These are phyloP conservation scores for Leccinum subgranulosum DNA, from an alignment of 768 basidiomycete species.

Conservation along the genomic window DNA sequence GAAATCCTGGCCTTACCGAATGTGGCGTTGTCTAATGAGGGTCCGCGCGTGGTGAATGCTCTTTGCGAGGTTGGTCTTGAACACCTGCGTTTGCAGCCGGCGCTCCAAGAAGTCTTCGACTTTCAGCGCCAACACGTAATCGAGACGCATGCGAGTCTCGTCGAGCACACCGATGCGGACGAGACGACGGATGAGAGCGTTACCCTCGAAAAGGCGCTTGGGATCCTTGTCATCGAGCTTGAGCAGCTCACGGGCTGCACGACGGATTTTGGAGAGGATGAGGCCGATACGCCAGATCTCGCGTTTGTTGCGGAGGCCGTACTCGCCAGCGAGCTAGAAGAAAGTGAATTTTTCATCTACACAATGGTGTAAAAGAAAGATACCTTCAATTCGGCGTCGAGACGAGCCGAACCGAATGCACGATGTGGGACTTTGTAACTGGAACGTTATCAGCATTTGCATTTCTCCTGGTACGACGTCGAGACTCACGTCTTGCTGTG, in stretches of 20 bases:
- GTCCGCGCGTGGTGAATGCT: conserved; percentile 98
- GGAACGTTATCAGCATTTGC: conserved; percentile 50
- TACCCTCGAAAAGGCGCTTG: conserved; percentile 99
- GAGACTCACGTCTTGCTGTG: conserved; percentile 92
- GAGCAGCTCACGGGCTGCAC: conserved; percentile 99
- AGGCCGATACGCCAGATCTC: conserved; percentile 99
- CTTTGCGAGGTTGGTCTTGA: conserved; percentile 98
- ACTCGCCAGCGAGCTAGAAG: conserved; percentile 93
- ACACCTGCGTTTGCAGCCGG: conserved; percentile 97
- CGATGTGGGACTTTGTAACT: conserved; percentile 99
- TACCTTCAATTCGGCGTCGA: conserved; percentile 99
- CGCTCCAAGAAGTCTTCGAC: conserved; percentile 99
- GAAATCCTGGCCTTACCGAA: conserved; percentile 67
- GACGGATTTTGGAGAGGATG: conserved; percentile 98
- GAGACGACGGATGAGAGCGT: conserved; percentile 92
- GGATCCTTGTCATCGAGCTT: conserved; percentile 99
- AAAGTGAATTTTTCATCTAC: conserved; percentile 1
- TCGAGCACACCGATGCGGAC: conserved; percentile 99
- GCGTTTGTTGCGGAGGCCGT: conserved; percentile 99
- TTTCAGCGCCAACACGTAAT: conserved; percentile 99
- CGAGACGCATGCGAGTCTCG: conserved; percentile 97
- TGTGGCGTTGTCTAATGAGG: conserved; percentile 97
- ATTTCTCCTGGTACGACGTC: conserved; percentile 67
- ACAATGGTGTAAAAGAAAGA: neutral
- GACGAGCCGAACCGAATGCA: conserved; percentile 95